Percentiles rank a stretch among this genome's conserved stretches.
Evolutionary conservation across 805 yeast genomes (phyloP).

Genomic region (Yarrowia phangngaensis): DNA sequence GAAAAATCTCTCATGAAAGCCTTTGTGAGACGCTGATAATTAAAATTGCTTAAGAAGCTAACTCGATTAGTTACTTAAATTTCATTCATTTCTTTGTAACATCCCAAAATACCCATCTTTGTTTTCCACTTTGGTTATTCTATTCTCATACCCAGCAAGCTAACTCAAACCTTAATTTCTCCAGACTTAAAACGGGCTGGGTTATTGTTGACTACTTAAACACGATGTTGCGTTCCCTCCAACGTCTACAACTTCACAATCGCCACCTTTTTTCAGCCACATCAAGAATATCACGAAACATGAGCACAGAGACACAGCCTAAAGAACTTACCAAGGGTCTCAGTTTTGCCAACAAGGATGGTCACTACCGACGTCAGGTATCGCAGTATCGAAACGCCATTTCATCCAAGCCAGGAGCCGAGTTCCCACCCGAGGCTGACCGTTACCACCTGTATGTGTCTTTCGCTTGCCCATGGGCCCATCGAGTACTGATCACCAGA

Average conservation of each 20-base stretch:
- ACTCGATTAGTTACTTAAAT: too few relatives aligned
- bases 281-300: background rate
- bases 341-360: constrained; percentile 29
- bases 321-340: constrained; percentile 21
- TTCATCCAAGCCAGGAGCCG: constrained; percentile 53
- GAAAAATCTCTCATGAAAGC: too few relatives aligned
- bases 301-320: constrained; percentile 13
- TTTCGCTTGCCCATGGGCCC: constrained; percentile 96
- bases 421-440: constrained; percentile 67
- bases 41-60: too few relatives aligned
- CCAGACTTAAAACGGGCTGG: too few relatives aligned
- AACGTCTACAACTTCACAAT: constrained; percentile 8
- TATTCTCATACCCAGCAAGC: too few relatives aligned
- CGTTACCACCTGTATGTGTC: constrained; percentile 88
- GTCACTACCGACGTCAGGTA: constrained; percentile 31
- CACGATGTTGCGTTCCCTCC: constrained; percentile 15
- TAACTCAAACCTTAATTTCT: too few relatives aligned
- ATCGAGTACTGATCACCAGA: constrained; percentile 71
- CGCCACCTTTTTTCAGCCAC: background rate
- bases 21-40: too few relatives aligned
- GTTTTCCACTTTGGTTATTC: too few relatives aligned
- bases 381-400: constrained; percentile 60
- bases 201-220: too few relatives aligned
- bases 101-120: too few relatives aligned
- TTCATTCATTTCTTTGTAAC: too few relatives aligned